Conservation (phyloP, 306 rosid genomes). For the Prunus mume region DNA sequence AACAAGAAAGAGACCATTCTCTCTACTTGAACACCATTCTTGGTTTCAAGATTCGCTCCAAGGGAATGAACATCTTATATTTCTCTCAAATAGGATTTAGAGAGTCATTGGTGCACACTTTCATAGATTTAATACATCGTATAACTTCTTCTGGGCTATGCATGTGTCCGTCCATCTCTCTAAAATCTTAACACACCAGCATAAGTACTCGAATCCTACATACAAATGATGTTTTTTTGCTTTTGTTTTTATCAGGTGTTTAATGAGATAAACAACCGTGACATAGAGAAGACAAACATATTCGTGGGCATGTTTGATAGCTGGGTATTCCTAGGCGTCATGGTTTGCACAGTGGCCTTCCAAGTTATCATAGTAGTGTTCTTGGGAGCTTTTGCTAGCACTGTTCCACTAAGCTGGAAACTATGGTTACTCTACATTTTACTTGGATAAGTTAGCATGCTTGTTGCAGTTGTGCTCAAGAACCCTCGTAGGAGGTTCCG, state of each 20-base stretch:
- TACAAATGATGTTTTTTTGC: constrained; percentile 12
- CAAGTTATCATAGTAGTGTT: constrained; percentile 76
- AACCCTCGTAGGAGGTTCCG: no score
- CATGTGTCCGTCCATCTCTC: not conserved
- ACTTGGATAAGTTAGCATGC: constrained; percentile 76
- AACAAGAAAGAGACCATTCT: no score
- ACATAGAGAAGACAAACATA: constrained; percentile 74
- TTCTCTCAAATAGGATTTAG: no score
- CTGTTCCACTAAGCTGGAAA: constrained; percentile 89
- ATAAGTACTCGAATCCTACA: not conserved
- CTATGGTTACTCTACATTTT: constrained; percentile 69
- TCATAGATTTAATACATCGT: not conserved
- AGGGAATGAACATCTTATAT: no score
- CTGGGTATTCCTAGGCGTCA: constrained; percentile 69
- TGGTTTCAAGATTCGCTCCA: no score
- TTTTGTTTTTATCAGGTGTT: constrained; percentile 57
- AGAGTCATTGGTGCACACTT: no score
- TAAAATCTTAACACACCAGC: not conserved
- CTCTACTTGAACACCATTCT: no score
- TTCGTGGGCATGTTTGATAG: constrained; percentile 74
- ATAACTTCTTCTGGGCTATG: not conserved
- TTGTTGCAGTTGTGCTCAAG: constrained; percentile 67
- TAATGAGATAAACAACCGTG: constrained; percentile 90
- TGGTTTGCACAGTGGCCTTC: constrained; percentile 54
- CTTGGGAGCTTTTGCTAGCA: constrained; percentile 83